Percentiles rank a stretch among this genome's conserved stretches.
Evolutionary conservation across 805 yeast species (phyloP).

Genomic region (Metschnikowia lachancei): DNA sequence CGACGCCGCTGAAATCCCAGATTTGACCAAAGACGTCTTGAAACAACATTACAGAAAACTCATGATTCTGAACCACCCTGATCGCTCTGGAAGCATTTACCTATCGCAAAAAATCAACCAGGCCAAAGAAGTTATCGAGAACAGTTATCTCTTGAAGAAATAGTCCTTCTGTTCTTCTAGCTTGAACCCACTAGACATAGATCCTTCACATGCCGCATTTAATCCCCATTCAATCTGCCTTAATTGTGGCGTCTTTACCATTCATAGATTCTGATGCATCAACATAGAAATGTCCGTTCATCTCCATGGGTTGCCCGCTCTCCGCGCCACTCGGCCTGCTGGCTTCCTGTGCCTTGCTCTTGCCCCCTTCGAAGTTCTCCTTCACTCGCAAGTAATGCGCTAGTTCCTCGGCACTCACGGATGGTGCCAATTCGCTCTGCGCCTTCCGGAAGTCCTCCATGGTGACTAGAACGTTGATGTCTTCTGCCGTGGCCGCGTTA

Average conservation of each 20-base stretch:
- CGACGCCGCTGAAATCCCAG: conserved; percentile 37
- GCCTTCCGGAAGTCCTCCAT: conserved; percentile 79
- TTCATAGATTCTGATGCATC: neutral
- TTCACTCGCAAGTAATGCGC: conserved; percentile 79
- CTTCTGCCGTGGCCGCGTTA: conserved; percentile 63
- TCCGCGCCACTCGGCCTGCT: neutral
- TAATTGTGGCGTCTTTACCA: conserved; percentile 1
- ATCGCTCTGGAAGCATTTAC: conserved; percentile 40
- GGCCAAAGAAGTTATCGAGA: conserved; percentile 41
- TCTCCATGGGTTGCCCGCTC: neutral
- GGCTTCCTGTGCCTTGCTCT: conserved; percentile 29
- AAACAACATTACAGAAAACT: conserved; percentile 37
- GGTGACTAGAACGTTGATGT: conserved; percentile 64
- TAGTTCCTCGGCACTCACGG: conserved; percentile 85
- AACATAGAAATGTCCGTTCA: neutral
- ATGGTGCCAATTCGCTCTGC: conserved; percentile 66
- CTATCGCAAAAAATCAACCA: conserved; percentile 42
- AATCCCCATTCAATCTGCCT: neutral
- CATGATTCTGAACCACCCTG: conserved; percentile 45
- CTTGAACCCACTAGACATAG: neutral
- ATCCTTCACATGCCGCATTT: neutral
- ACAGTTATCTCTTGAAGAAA: conserved; percentile 34
- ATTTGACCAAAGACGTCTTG: conserved; percentile 25
- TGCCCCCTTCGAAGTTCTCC: conserved; percentile 74
- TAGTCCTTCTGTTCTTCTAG: neutral